A percentile compares a stretch with the other conserved stretches of the same genome.
These are phyloP conservation scores for Skeletonema potamos DNA, from an alignment of 108 stramenopile species.

Conservation along the genomic window DNA sequence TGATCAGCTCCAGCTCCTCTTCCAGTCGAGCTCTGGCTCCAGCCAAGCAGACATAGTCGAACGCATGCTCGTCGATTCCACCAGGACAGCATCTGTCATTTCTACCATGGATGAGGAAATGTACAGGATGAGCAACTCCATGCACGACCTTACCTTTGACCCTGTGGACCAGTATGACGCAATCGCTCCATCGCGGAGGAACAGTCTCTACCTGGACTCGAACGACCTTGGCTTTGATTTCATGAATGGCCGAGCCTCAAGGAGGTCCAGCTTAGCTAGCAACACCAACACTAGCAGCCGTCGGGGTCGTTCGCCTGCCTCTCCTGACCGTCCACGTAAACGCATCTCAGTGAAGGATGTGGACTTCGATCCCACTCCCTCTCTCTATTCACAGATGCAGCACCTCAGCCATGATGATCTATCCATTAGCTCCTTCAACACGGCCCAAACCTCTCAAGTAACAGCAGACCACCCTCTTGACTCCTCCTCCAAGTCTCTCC, in stretches of 20 bases:
- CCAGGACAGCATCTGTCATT: neutral
- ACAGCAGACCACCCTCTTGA: neutral
- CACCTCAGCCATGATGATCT: neutral
- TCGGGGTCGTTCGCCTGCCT: neutral
- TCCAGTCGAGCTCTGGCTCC: neutral
- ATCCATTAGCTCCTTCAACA: neutral
- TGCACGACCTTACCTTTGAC: neutral
- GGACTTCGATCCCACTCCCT: neutral
- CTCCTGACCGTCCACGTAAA: neutral
- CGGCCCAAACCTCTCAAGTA: neutral
- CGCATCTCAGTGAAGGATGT: conserved; percentile 1
- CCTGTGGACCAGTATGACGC: neutral
- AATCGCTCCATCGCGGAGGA: neutral
- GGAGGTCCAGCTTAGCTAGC: neutral
- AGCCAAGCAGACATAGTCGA: neutral
- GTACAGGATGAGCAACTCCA: neutral
- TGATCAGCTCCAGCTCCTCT: neutral
- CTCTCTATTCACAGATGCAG: neutral
- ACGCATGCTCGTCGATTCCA: neutral
- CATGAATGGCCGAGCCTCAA: neutral
- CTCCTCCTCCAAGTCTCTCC: neutral
- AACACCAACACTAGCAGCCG: neutral
- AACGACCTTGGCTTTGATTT: neutral
- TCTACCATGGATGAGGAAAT: neutral
- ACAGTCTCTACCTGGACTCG: neutral